Evolutionary conservation across 768 basidiomycete species (phyloP), one percentile per base, ranked within the genome.

Genomic region (Tulasnella sp.): DNA sequence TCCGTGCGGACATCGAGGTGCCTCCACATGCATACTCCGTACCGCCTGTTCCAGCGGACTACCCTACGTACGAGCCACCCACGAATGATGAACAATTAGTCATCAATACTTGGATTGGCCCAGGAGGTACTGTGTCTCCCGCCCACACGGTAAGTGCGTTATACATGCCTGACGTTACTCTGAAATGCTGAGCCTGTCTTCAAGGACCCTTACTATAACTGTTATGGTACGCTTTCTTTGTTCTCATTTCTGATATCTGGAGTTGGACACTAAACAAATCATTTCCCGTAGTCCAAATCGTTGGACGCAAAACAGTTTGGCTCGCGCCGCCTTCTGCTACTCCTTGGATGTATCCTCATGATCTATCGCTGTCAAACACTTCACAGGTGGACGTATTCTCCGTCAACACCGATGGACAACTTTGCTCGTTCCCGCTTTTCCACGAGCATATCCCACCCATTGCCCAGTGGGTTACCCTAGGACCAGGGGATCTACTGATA

Each of bases 161-260:
- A 15, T 26, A 70, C 66, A 29, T 32, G 23, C 53, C 54, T 50
- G 43, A 21, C 19, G n/a, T 47, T 50, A 43, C 27, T 45, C 32
- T 60, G 64, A n/a, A n/a, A n/a, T n/a, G 42, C 62, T 38, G 15
- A 45, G 23, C 32, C 27, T 49, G 58, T 45, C 50, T 58, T 65
- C 32, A 47, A 95, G 91, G 95, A 99, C 68, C 94, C 94, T 2
- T 96, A 84, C 72, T 89, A 81, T 73, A 99, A 99, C 69, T 78
- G 86, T 63, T 98, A 89, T 69, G 82, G 92, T 92, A 71, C 64
- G 76, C 66, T 13, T 8, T 10, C 15, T 38, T 7, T 38, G 15
- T 5, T 15, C 34, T 15, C 34, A 7, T 7, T 15, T 38, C 34
- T 38, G 15, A 38, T 38, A 38, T 15, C 34, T 15, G n/a, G n/a